Base-by-base conservation (phyloP, 1,284 basidiomycete species). In the Sphagnurus paluster region DNA sequence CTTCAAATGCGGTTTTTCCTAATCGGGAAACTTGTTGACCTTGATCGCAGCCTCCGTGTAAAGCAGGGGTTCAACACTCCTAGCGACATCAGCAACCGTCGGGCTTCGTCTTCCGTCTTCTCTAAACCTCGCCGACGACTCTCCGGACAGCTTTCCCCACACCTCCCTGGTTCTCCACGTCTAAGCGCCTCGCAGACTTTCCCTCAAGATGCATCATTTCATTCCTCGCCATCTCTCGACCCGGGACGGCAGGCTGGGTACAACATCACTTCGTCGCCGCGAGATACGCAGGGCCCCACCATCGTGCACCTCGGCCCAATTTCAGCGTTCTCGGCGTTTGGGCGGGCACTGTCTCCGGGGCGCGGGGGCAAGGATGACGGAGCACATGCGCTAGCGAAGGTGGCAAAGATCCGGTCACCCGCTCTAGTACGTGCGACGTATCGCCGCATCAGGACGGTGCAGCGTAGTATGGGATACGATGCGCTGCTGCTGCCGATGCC, bases 221-320 rank as follows among this genome's bases (percentile, higher is more conserved):
- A 52, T 39, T 50, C n/a, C n/a, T n/a, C n/a, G n/a, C n/a, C n/a
- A n/a, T n/a, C 60, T 42, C 61, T 50, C 49, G 49, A 61, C 28
- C 57, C 59, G 16, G 55, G 56, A 5, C 72, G 75, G n/a, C 67
- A 69, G 50, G 64, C 76, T 17, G 76, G 75, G 4, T 76, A 72
- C 54, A 65, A 69, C 39, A 65, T 70, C 33, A 59, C 68, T 13
- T 59, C 62, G 17, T 67, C 67, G 14, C 67, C 69, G 13, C 65
- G 58, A 10, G 46, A 57, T 11, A 53, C 63, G 49, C 56, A 53
- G 4, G 70, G 69, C 2, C 77, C 76, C 4, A 74, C 69, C 47
- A 85, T 85, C 48, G 69, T 83, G 1, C 83, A 85, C 58, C 71
- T 86, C 4, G 83, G 84, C 1, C 80, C 81, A 1, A 69, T 77